phyloP scores from a whole-genome alignment of 257 asterid species.

The Lithospermum erythrorhizon region DNA sequence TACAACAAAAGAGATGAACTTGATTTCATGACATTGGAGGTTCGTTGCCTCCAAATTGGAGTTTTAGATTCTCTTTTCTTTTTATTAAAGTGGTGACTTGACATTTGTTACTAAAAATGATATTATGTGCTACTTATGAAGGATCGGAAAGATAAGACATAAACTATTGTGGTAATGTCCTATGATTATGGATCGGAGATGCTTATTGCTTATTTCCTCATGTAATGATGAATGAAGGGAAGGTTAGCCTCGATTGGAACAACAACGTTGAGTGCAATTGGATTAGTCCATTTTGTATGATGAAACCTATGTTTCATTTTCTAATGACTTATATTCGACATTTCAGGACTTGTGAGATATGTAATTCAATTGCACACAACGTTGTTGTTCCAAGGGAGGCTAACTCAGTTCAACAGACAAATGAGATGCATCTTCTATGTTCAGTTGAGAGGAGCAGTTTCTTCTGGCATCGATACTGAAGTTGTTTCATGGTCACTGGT shows the following conservation, averaged over 20 bases:
- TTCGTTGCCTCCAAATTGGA: constrained; percentile 20
- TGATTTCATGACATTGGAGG: too few relatives aligned
- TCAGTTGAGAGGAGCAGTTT: constrained; percentile 12
- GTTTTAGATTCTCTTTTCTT: constrained; percentile 30
- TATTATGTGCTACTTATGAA: too few relatives aligned
- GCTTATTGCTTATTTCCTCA: too few relatives aligned
- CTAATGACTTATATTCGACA: neutral
- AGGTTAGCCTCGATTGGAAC: too few relatives aligned
- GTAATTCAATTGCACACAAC: constrained; percentile 69
- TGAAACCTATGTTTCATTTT: neutral
- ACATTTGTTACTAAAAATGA: constrained; percentile 5
- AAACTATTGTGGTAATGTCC: too few relatives aligned
- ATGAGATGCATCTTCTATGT: constrained; percentile 25
- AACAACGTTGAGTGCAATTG: too few relatives aligned
- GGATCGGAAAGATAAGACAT: too few relatives aligned
- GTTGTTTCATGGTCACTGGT: constrained; percentile 74
- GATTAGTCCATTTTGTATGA: too few relatives aligned
- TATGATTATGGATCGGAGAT: too few relatives aligned
- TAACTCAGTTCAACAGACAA: constrained; percentile 30
- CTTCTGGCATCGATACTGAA: constrained; percentile 20
- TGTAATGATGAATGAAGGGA: too few relatives aligned
- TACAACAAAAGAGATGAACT: constrained; percentile 3
- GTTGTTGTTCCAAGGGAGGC: constrained; percentile 33
- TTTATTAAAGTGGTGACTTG: constrained; percentile 24
- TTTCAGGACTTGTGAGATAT: constrained; percentile 74